Percentiles rank a stretch among this genome's conserved stretches.
Conservation (phyloP, 257 asterid genomes). For the Fraxinus cuspidata region DNA sequence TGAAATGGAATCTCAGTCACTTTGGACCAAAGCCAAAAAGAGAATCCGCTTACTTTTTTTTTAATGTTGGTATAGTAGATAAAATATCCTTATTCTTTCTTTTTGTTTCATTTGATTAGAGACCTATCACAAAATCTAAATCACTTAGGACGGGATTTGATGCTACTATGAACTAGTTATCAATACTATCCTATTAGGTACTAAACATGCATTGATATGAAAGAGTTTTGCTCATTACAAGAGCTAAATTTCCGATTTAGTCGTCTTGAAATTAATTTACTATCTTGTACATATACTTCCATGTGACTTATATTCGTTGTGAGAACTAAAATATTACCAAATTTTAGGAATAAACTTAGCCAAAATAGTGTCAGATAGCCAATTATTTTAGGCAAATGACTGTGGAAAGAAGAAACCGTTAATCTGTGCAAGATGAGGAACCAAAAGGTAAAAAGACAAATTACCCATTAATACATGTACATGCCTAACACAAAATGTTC, state of each 20-base stretch:
- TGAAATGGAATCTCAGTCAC: too few relatives aligned
- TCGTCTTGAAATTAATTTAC: too few relatives aligned
- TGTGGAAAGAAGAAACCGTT: constrained; percentile 46
- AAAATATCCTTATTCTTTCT: too few relatives aligned
- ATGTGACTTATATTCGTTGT: background rate
- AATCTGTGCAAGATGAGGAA: constrained; percentile 43
- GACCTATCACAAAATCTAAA: too few relatives aligned
- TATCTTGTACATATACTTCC: background rate
- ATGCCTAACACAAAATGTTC: constrained; percentile 25
- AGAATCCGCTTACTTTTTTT: too few relatives aligned
- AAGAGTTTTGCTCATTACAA: background rate
- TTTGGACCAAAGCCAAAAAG: too few relatives aligned
- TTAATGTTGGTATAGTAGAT: too few relatives aligned
- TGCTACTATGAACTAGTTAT: too few relatives aligned
- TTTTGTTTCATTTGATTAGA: too few relatives aligned
- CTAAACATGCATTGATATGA: background rate
- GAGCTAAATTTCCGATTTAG: background rate
- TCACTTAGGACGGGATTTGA: too few relatives aligned
- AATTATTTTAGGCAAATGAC: constrained; percentile 11
- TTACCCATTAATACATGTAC: constrained; percentile 26
- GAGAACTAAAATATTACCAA: background rate
- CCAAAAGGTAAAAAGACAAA: constrained; percentile 19
- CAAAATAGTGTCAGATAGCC: constrained; percentile 20
- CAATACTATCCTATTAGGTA: too few relatives aligned
- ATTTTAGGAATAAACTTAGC: constrained; percentile 21